These are phyloP conservation scores for Heliamphora pulchella DNA, from an alignment of 179 eudicot genomes.

Conservation along the genomic window DNA sequence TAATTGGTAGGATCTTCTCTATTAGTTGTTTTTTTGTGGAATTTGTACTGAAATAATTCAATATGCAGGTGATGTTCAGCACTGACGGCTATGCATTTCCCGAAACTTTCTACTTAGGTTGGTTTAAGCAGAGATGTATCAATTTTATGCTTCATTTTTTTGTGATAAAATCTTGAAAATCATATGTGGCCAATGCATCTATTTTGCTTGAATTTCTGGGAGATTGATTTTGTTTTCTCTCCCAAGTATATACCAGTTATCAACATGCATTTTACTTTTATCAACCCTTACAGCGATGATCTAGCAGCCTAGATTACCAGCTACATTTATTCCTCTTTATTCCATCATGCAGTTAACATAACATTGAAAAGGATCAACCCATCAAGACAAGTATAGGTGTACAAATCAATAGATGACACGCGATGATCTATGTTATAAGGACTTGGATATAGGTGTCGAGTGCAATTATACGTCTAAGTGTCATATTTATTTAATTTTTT, in stretches of 20 bases:
- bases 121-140: constrained; percentile 19
- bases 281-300: neutral
- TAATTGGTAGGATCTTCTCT: neutral
- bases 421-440: too few species aligned
- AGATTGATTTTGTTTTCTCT: neutral
- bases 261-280: neutral
- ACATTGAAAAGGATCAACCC: neutral
- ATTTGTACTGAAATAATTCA: constrained; percentile 20
- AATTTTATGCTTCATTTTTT: neutral
- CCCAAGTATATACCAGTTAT: neutral
- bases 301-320: too few species aligned
- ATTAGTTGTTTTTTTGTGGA: neutral
- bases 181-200: neutral
- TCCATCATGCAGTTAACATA: neutral
- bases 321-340: neutral
- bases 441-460: too few species aligned
- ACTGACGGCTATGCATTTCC: constrained; percentile 92
- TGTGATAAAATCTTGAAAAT: neutral
- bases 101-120: constrained; percentile 87
- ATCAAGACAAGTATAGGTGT: too few species aligned
- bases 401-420: too few species aligned
- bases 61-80: constrained; percentile 95
- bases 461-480: too few species aligned
- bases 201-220: neutral
- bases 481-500: too few species aligned